Base-by-base conservation (phyloP, 176 grass and related monocot species). In the Eleusine coracana region DNA sequence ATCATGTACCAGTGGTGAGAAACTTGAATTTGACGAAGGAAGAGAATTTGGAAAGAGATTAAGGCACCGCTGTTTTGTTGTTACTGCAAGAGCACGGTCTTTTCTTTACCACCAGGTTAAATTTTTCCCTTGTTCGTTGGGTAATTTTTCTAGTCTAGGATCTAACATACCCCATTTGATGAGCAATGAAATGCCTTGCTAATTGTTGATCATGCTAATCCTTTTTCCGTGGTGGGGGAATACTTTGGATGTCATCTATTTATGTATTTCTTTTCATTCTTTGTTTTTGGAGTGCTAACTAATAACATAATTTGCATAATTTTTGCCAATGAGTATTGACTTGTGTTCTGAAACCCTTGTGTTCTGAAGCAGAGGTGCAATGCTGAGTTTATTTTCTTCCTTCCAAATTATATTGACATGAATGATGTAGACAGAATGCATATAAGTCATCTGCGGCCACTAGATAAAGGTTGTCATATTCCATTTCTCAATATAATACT, bases 61-160 rank as follows among this genome's bases (percentile, higher is more conserved):
- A 80, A 93, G 83, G 70, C 93, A 98, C 83, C 79, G 73, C 29
- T 93, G 96, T 70, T 95, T 91, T 86, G 93, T 95, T 75, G 86
- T 98, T 83, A 93, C 93, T 87, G 96, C 93, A 82, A 89, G 96
- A 62, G 87, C 89, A 48, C 91, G 81, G 6, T 98, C 91, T 77
- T 98, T 98, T 86, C 91, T 98, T 90, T 98, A 98, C 66, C 96
- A 98, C 66, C 91, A 98, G 96, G 96, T 98, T 82, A 68, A 45
- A 70, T 76, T 69, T 51, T 73, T 67, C 75, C 75, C 39, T 68
- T 78, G 60, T 42, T 64, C 39, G 18, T 56, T 29, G 41, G 73
- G 16, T 74, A 66, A 56, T 70, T 25, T 25, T 80, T 11, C n/a
- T 7, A 80, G 69, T 59, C 46, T 86, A 79, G 41, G 68, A n/a